These are phyloP conservation scores for Dioscorea zingiberensis DNA, from an alignment of 106 monocot species.

Conservation along the genomic window DNA sequence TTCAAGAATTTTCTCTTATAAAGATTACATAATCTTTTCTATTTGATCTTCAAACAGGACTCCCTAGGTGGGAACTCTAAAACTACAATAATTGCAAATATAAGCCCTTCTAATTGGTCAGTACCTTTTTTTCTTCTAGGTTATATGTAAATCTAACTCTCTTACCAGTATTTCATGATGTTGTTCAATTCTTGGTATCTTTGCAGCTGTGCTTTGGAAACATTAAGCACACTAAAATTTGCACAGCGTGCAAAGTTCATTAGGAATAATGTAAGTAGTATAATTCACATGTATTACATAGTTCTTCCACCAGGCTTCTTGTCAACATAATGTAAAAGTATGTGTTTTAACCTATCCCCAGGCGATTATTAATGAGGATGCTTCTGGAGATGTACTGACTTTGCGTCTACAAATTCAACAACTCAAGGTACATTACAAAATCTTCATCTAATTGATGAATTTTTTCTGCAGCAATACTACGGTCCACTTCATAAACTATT, in stretches of 20 bases:
- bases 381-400: conserved; percentile 82
- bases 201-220: conserved; percentile 70
- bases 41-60: conserved; percentile 43
- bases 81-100: conserved; percentile 95
- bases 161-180: background rate
- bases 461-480: too few species aligned
- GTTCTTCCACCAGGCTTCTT: too few species aligned
- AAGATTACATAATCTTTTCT: too few species aligned
- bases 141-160: too few species aligned
- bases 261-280: conserved; percentile 70
- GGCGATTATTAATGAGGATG: conserved; percentile 95
- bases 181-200: background rate
- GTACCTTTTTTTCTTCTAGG: conserved; percentile 4
- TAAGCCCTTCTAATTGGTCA: conserved; percentile 98
- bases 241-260: conserved; percentile 97
- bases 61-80: conserved; percentile 97
- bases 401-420: conserved; percentile 87
- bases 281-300: background rate
- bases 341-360: background rate
- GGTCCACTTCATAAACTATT: too few species aligned
- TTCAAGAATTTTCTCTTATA: too few species aligned
- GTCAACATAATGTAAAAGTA: too few species aligned
- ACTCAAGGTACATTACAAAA: conserved; percentile 52
- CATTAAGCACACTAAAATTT: conserved; percentile 94
- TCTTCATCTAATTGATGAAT: background rate